Percentiles rank a stretch among this genome's conserved stretches.
phyloP scores from a whole-genome alignment of 257 asterid genomes.

The Voacanga thouarsii region DNA sequence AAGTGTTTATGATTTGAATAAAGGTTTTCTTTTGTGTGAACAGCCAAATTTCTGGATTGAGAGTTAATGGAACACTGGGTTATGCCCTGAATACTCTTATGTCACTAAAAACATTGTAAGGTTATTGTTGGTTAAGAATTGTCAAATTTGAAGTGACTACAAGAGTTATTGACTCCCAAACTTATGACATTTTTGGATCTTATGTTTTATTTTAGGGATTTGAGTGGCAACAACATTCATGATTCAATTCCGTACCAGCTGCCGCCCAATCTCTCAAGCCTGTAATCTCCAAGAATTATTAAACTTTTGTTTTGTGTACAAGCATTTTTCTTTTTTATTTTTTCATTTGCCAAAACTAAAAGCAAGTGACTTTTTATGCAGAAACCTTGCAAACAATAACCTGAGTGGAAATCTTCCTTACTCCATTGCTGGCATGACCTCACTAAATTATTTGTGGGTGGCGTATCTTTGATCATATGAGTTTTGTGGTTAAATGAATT shows the following conservation, averaged over 20 bases:
- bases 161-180: not conserved
- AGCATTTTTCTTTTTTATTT: slow-evolving; percentile 16
- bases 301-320: slow-evolving; percentile 20
- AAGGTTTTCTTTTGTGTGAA: slow-evolving; percentile 27
- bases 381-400: slow-evolving; percentile 86
- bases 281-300: slow-evolving; percentile 47
- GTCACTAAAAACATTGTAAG: slow-evolving; percentile 79
- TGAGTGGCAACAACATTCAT: slow-evolving; percentile 79
- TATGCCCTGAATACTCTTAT: slow-evolving; percentile 67
- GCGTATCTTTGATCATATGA: slow-evolving; percentile 4
- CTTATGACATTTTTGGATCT: not conserved
- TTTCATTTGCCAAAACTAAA: slow-evolving; percentile 12
- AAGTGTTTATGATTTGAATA: slow-evolving; percentile 1
- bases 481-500: not conserved
- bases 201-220: slow-evolving; percentile 57
- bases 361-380: slow-evolving; percentile 33
- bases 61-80: slow-evolving; percentile 84
- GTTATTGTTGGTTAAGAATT: slow-evolving; percentile 7
- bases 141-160: not conserved
- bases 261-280: slow-evolving; percentile 80
- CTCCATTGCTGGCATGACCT: slow-evolving; percentile 53
- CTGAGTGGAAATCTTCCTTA: slow-evolving; percentile 79
- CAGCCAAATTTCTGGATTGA: slow-evolving; percentile 80
- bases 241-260: slow-evolving; percentile 79
- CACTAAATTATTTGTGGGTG: slow-evolving; percentile 77